phyloP scores from a whole-genome alignment of 2,329 filamentous ascomycete species.

The Davidsoniella australis region DNA sequence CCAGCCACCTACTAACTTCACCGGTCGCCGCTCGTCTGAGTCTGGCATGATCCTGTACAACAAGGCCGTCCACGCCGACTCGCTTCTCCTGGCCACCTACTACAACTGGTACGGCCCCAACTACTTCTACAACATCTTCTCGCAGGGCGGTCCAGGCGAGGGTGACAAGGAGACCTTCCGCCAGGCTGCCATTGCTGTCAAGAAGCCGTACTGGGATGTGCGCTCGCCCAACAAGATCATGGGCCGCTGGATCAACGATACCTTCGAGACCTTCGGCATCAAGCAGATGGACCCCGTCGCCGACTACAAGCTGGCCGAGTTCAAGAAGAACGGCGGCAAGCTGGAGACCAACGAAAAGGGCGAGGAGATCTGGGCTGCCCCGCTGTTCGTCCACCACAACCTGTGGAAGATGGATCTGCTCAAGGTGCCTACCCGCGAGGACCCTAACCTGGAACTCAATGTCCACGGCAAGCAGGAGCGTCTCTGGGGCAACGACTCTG shows the following conservation, averaged over 20 bases:
- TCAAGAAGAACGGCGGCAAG: constrained; percentile 10
- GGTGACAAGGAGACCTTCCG: constrained; percentile 34
- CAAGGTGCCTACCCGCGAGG: constrained; percentile 13
- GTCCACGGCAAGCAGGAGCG: constrained; percentile 1
- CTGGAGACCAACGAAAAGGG: constrained; percentile 12
- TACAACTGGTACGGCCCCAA: constrained; percentile 38
- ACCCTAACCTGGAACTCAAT: constrained; percentile 3
- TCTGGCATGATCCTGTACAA: constrained; percentile 31
- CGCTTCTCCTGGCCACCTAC: constrained; percentile 32
- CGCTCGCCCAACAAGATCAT: constrained; percentile 19
- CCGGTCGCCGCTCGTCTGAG: constrained; percentile 24
- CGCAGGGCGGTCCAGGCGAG: constrained; percentile 25
- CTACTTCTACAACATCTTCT: constrained; percentile 32
- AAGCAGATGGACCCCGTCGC: constrained; percentile 19
- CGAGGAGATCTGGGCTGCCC: constrained; percentile 13
- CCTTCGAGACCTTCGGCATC: constrained; percentile 17
- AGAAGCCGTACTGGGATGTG: constrained; percentile 24
- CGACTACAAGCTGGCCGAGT: constrained; percentile 17
- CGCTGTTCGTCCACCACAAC: constrained; percentile 23
- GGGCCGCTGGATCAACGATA: constrained; percentile 19
- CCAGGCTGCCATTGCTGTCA: constrained; percentile 26
- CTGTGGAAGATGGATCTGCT: constrained; percentile 22
- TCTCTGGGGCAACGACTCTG: constrained; percentile 5
- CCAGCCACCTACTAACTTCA: constrained; percentile 18
- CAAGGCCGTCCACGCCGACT: constrained; percentile 28